Conservation (phyloP, 345 rosid species). For the Citrus trifoliata region DNA sequence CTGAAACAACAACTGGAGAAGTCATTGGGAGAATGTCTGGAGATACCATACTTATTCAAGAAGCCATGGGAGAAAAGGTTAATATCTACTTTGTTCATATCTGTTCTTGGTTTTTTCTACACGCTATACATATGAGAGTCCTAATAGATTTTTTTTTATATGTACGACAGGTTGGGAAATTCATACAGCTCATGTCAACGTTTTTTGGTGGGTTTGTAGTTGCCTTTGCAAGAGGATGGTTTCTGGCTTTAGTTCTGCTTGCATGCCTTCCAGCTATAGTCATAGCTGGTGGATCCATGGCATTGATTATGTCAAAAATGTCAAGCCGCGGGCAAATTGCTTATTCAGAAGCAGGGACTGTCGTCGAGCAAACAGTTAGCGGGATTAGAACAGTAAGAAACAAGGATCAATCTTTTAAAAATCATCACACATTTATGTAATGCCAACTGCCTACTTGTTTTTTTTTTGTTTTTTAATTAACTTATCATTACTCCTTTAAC, state of each 20-base stretch:
- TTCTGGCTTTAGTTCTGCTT: slow-evolving; percentile 46
- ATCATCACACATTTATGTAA: not conserved
- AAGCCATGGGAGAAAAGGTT: slow-evolving; percentile 97
- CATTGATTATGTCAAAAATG: slow-evolving; percentile 58
- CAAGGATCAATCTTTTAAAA: not conserved
- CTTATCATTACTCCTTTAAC: not conserved
- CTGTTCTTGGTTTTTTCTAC: not conserved
- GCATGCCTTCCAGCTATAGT: slow-evolving; percentile 63
- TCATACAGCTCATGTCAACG: slow-evolving; percentile 54
- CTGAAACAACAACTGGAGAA: slow-evolving; percentile 87
- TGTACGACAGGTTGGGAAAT: slow-evolving; percentile 66
- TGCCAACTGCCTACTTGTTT: not conserved
- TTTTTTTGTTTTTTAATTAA: not conserved
- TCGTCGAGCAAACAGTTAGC: slow-evolving; percentile 83
- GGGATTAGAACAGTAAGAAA: slow-evolving; percentile 73
- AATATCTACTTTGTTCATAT: not conserved
- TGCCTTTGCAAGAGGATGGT: slow-evolving; percentile 65
- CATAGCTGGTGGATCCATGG: slow-evolving; percentile 53
- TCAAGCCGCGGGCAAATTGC: slow-evolving; percentile 76
- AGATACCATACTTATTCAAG: slow-evolving; percentile 86
- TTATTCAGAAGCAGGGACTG: slow-evolving; percentile 80
- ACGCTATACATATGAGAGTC: not conserved
- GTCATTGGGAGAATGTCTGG: slow-evolving; percentile 92
- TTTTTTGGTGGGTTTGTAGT: slow-evolving; percentile 66
- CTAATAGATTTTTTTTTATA: not conserved